phyloP scores from a whole-genome alignment of 129 eudicot species.

The Dittrichia graveolens region DNA sequence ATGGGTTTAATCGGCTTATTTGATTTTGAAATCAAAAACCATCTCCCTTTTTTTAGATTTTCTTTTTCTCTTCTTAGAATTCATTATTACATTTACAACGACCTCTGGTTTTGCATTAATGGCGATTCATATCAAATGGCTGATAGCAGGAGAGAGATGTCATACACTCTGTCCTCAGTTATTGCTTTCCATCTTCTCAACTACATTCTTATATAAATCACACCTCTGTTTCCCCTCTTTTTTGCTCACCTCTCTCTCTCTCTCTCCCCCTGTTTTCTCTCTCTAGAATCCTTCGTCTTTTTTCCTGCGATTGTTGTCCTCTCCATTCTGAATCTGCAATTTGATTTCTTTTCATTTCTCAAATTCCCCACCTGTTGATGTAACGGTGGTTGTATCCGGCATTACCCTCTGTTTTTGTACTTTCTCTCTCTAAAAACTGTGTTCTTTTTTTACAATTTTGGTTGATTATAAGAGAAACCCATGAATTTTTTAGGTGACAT shows the following conservation, averaged over 20 bases:
- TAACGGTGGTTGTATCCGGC: conserved; percentile 12
- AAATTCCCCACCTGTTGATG: background rate
- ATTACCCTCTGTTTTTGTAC: background rate
- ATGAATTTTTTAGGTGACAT: conserved; percentile 10
- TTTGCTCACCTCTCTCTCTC: conserved; percentile 29
- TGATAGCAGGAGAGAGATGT: conserved; percentile 32
- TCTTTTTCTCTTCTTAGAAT: background rate
- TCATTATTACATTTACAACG: conserved; percentile 41
- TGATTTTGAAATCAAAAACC: background rate
- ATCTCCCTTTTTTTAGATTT: background rate
- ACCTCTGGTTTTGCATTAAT: conserved; percentile 64
- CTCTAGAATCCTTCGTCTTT: background rate
- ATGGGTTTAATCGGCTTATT: conserved; percentile 19
- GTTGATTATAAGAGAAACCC: conserved; percentile 23
- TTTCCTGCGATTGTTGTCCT: background rate
- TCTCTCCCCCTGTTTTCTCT: conserved; percentile 30
- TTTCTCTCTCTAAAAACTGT: conserved; percentile 13
- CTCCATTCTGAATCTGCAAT: background rate
- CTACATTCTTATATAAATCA: conserved; percentile 73
- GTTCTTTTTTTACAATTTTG: conserved; percentile 6
- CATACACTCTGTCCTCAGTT: conserved; percentile 61
- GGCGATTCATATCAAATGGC: conserved; percentile 53
- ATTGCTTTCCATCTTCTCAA: conserved; percentile 53
- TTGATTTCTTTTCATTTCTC: background rate
- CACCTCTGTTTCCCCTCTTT: conserved; percentile 32